Base-by-base conservation (phyloP, 139 green algal genomes). In the Picochlorum sp. region DNA sequence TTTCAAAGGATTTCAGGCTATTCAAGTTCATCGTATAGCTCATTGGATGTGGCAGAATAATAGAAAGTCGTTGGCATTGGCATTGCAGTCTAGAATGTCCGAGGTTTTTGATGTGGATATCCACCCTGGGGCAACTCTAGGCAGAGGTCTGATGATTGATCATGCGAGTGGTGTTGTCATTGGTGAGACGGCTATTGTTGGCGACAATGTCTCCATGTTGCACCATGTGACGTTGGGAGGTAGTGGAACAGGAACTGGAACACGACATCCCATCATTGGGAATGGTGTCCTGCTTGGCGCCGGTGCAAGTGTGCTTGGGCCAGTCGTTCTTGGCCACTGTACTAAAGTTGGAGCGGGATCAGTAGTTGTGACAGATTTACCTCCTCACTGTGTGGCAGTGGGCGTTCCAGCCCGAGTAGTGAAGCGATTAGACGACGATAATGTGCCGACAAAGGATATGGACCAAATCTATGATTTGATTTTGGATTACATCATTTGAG, bases 1-100 rank as follows among this genome's bases (percentile, higher is more conserved):
- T 72, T 97, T 94, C 78, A 97, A 97, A 77, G 90, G 91, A 21
- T 97, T 89, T 66, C 90, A 97, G 69, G 92, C 92, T 1, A 65
- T 97, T 15, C 92, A 98, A 76, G 75, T 83, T n/a, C 88, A 98
- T 52, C 81, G 92, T 41, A 86, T 98, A 23, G 85, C 85, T 4
- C 86, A 98, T 72, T 77, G 79, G 24, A 77, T 98, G 62, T 98
- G 90, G 90, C 51, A 72, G 4, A 61, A 74, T 2, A 86, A 87
- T 2, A 86, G 90, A 66, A 69, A 61, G 5, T 66, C 89, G 15
- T 81, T 97, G 71, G 92, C 92, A 0, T 61, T 92, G 10, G 83
- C 83, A 3, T 65, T 97, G 56, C 87, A 95, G 73, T 78, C 61
- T 57, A 63, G 78, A 38, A 69, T 86, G 64, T 86, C 69, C 45